phyloP scores from a whole-genome alignment of 805 yeast species.

The Yarrowia phangngaensis region DNA sequence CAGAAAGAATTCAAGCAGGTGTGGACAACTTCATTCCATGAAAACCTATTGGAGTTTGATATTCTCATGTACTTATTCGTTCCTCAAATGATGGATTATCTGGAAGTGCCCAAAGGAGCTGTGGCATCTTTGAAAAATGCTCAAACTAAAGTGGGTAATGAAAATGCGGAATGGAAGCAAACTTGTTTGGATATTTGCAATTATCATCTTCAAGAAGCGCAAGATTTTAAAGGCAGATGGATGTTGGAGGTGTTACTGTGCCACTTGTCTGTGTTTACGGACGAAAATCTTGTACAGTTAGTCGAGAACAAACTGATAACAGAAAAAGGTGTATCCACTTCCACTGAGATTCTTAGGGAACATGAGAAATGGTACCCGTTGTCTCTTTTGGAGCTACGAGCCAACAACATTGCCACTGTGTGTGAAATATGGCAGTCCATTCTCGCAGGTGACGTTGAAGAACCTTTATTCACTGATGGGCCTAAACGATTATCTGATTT shows the following conservation, averaged over 20 bases:
- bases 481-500: slow-evolving; percentile 34
- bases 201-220: slow-evolving; percentile 6
- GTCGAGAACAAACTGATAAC: slow-evolving; percentile 6
- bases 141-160: slow-evolving; percentile 23
- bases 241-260: slow-evolving; percentile 6
- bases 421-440: slow-evolving; percentile 30
- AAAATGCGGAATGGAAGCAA: slow-evolving; percentile 4
- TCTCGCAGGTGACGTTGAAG: slow-evolving; percentile 31
- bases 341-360: slow-evolving; percentile 32
- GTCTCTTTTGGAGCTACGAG: slow-evolving; percentile 35
- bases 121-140: slow-evolving; percentile 35
- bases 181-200: slow-evolving; percentile 7
- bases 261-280: neutral
- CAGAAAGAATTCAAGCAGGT: slow-evolving; percentile 33
- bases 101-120: slow-evolving; percentile 33
- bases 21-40: slow-evolving; percentile 40
- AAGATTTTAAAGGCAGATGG: slow-evolving; percentile 14
- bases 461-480: slow-evolving; percentile 35
- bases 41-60: slow-evolving; percentile 39
- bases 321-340: slow-evolving; percentile 19
- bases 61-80: slow-evolving; percentile 37
- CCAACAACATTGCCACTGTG: slow-evolving; percentile 33
- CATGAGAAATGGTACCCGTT: slow-evolving; percentile 34
- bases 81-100: slow-evolving; percentile 30
- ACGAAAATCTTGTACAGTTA: neutral